Base-by-base conservation (phyloP, 179 eudicot genomes). In the Beta lomatogona region DNA sequence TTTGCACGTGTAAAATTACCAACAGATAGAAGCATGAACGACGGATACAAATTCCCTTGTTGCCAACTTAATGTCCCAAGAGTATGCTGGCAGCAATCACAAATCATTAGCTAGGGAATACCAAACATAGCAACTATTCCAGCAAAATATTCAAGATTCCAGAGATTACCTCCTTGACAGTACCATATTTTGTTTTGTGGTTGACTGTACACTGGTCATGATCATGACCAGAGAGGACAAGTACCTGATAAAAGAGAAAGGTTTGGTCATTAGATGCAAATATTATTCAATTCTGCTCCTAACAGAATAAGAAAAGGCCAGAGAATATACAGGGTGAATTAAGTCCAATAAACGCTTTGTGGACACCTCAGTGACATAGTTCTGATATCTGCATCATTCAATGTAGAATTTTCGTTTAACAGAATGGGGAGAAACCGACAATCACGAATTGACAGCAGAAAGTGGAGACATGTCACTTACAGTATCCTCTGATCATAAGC, bases 1-100 rank as follows among this genome's bases (percentile, higher is more conserved):
- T 87, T 86, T 41, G 90, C 73, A 21, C 64, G 73, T 61, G 85
- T 75, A 48, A 82, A 85, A 59, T 86, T 94, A 80, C 88, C 80
- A 15, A 86, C 91, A 76, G 99, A 88, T 81, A 96, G 71, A 46
- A 96, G 90, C 99, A 96, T 92, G 84, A 94, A 96, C 4, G 99
- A 96, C 60, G 99, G 99, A 83, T 84, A 88, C 78, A 90, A 82
- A 86, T 96, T 96, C 54, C 99, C 99, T 86, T 91, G 97, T 87
- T 94, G 98, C 99, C 98, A 96, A 86, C 99, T 96, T 83, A 92
- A 66, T 59, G 98, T 93, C 80, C 99, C 99, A 75, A 94, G 80
- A 76, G 99, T 96, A 82, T 94, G 96, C 99, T 96, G 93, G 78
- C 16, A 80, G 75, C 69, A 80, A 82, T 59, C 76, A 76, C 79